Evolutionary conservation across 306 rosid genomes (phyloP), one percentile per base, ranked within the genome.

Genomic region (Vicia sativa): DNA sequence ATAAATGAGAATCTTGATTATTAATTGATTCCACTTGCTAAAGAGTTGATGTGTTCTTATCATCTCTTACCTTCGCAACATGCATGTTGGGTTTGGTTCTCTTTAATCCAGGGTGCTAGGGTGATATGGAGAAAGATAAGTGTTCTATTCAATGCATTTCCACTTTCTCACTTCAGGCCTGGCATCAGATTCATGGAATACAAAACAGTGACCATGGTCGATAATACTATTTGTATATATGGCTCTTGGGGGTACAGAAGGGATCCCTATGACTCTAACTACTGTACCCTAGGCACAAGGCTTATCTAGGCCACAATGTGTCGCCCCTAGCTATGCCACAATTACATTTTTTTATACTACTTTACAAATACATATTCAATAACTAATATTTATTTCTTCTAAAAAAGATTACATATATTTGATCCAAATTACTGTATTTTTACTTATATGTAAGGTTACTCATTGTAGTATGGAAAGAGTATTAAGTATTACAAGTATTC

Each of bases 161-260:
- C 77, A 73, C 74, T 68, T 72, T 71, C 73, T 39, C 63, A 41
- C 65, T 25, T 81, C 71, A 84, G 84, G 86, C 80, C 86, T 82
- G 61, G 84, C 79, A 80, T 83, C 83, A 62, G 85, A 83, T 81
- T 78, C 84, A 76, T 65, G 80, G 90, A 86, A 80, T 82, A 74
- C 15, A 50, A 45, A 60, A 62, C 70, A 66, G 77, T 77, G 57
- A 2, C 55, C 49, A 25, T 11, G 42, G 42, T 41, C 34, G 39
- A 54, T 70, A 58, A 65, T 64, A 5, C 65, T 62, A 11, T 62
- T 1, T 2, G 64, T 14, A 44, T 44, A 43, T 71, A 43, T 80
- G 80, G 43, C 75, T 68, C 79, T 45, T 62, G 62, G 59, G 54
- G 45, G 55, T 41, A 19, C 54, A 45, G 78, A 71, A 67, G 61